A percentile compares a stretch with the other conserved stretches of the same genome.
These are phyloP conservation scores for Pelargonium citronellum DNA, from an alignment of 441 rosid species.

Conservation along the genomic window DNA sequence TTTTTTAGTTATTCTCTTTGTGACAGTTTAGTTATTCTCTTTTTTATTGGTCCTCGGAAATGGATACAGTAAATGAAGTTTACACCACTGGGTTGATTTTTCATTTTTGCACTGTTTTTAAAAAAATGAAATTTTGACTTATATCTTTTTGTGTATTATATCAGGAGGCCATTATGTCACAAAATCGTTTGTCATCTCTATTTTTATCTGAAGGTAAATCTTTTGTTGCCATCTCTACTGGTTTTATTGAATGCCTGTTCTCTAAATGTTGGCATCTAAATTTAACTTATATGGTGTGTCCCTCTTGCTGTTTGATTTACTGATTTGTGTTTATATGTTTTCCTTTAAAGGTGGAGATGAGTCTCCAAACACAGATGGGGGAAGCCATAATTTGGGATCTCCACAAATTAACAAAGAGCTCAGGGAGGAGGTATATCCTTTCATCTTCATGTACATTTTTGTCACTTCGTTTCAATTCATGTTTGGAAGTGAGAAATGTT, in stretches of 20 bases:
- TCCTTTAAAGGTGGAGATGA: slow-evolving; percentile 38
- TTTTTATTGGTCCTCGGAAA: no score
- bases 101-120: neutral
- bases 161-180: slow-evolving; percentile 42
- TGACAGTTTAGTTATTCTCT: no score
- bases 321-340: neutral
- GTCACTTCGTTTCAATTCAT: no score
- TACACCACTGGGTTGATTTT: neutral
- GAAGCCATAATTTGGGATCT: slow-evolving; percentile 19
- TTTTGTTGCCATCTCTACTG: no score
- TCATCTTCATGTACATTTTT: no score
- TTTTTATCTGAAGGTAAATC: slow-evolving; percentile 61
- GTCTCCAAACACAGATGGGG: no score
- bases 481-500: no score
- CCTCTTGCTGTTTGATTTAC: neutral
- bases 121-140: neutral
- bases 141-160: neutral
- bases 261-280: no score
- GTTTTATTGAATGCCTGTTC: no score
- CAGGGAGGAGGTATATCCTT: slow-evolving; percentile 53
- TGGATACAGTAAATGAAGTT: no score
- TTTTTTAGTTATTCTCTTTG: no score
- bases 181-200: slow-evolving; percentile 54
- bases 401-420: slow-evolving; percentile 50
- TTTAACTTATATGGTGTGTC: no score